A percentile compares a stretch with the other conserved stretches of the same genome.
Evolutionary conservation across 2,329 filamentous ascomycete genomes (phyloP).

Genomic region (Colletotrichum costaricense): DNA sequence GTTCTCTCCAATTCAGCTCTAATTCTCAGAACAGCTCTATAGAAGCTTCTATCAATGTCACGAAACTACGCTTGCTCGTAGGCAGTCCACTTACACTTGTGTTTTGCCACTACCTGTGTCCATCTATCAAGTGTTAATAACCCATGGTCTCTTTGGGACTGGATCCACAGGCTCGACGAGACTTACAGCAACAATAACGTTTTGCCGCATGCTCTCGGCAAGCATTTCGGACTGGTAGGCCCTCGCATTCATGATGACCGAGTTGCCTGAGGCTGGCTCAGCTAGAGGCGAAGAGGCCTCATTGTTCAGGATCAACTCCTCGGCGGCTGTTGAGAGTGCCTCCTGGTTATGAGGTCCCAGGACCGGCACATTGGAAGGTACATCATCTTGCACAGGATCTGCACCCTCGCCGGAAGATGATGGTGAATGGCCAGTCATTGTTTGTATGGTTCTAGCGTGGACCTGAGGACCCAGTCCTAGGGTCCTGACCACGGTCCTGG

Average conservation of each 20-base stretch:
- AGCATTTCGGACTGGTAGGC: slow-evolving; percentile 84
- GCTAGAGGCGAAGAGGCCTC: slow-evolving; percentile 20
- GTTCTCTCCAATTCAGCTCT: slow-evolving; percentile 70
- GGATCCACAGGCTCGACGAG: background rate
- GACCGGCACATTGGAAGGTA: background rate
- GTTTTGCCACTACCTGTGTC: slow-evolving; percentile 85
- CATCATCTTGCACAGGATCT: slow-evolving; percentile 11
- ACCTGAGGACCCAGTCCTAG: background rate
- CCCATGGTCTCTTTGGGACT: background rate
- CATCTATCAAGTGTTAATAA: slow-evolving; percentile 64
- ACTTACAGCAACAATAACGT: slow-evolving; percentile 77
- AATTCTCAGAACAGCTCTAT: slow-evolving; percentile 76
- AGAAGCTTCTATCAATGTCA: slow-evolving; percentile 36
- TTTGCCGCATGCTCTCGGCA: slow-evolving; percentile 73
- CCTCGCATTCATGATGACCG: slow-evolving; percentile 56
- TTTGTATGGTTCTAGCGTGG: slow-evolving; percentile 2
- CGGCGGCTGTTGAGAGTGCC: slow-evolving; percentile 6
- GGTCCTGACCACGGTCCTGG: background rate
- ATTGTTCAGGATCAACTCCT: slow-evolving; percentile 25
- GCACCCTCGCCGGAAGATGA: slow-evolving; percentile 14
- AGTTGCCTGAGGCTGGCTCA: slow-evolving; percentile 19
- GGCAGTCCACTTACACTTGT: slow-evolving; percentile 68
- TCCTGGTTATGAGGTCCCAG: slow-evolving; percentile 21
- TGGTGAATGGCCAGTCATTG: slow-evolving; percentile 15
- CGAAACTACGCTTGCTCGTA: background rate